phyloP scores from a whole-genome alignment of 78 protist species.

The Tieghemostelium lacteum region DNA sequence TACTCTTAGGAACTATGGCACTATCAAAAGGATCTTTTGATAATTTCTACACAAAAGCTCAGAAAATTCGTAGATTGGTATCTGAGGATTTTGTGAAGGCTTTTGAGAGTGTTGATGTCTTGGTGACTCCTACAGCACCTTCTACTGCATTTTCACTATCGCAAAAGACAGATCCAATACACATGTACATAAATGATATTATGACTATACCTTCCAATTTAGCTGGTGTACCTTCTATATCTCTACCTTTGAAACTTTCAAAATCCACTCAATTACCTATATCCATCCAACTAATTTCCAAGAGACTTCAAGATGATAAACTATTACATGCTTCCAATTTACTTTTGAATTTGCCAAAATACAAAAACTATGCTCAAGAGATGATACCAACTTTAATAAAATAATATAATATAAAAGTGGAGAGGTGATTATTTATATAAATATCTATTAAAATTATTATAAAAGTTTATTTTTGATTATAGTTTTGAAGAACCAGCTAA shows the following conservation, averaged over 20 bases:
- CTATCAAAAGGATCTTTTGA: conserved; percentile 76
- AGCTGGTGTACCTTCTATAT: conserved; percentile 76
- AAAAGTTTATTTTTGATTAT: not conserved
- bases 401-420: no score
- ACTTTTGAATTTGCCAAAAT: conserved; percentile 3
- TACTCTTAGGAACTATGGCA: conserved; percentile 81
- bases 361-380: not conserved
- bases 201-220: conserved; percentile 77
- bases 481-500: conserved; percentile 3
- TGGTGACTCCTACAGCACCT: conserved; percentile 77
- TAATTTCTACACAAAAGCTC: conserved; percentile 71
- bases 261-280: conserved; percentile 16
- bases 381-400: not conserved
- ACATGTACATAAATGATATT: conserved; percentile 74
- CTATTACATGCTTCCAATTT: conserved; percentile 11
- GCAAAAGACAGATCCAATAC: conserved; percentile 26
- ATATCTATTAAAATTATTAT: no score
- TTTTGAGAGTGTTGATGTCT: conserved; percentile 56
- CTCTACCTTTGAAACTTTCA: conserved; percentile 69
- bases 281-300: conserved; percentile 54
- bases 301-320: conserved; percentile 24
- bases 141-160: conserved; percentile 35
- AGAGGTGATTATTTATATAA: no score
- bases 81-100: conserved; percentile 62
- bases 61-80: conserved; percentile 67